Evolutionary conservation across 2,329 filamentous ascomycete genomes (phyloP).

Genomic region (Colletotrichum sp.): DNA sequence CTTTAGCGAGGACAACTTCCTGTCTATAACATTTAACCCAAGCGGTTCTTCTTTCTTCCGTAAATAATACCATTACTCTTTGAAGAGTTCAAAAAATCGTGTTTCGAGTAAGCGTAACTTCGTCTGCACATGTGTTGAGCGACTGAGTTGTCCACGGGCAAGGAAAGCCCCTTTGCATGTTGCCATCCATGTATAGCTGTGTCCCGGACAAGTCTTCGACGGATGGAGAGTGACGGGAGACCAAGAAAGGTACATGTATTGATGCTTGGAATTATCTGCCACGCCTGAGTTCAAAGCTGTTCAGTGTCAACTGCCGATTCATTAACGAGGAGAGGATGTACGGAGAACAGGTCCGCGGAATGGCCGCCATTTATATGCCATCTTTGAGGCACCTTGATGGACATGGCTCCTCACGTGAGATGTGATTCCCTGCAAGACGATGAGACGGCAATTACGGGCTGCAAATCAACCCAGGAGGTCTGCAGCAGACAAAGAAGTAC

Average conservation of each 20-base stretch:
- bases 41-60: not conserved
- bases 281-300: not conserved
- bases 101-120: not conserved
- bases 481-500: not conserved
- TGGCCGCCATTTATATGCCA: not conserved
- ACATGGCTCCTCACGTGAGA: not conserved
- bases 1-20: not conserved
- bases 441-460: not conserved
- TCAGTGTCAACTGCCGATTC: not conserved
- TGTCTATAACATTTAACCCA: constrained; percentile 7
- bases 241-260: not conserved
- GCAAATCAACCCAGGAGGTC: not conserved
- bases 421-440: not conserved
- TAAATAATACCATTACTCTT: not conserved
- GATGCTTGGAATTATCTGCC: not conserved
- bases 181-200: not conserved
- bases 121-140: not conserved
- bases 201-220: not conserved
- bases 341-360: not conserved
- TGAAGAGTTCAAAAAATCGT: not conserved
- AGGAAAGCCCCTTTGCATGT: accelerated
- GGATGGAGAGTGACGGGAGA: not conserved
- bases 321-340: not conserved
- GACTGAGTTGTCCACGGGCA: not conserved
- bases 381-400: not conserved